phyloP scores from a whole-genome alignment of 352 stramenopile genomes.

The Phytophthora capsici region DNA sequence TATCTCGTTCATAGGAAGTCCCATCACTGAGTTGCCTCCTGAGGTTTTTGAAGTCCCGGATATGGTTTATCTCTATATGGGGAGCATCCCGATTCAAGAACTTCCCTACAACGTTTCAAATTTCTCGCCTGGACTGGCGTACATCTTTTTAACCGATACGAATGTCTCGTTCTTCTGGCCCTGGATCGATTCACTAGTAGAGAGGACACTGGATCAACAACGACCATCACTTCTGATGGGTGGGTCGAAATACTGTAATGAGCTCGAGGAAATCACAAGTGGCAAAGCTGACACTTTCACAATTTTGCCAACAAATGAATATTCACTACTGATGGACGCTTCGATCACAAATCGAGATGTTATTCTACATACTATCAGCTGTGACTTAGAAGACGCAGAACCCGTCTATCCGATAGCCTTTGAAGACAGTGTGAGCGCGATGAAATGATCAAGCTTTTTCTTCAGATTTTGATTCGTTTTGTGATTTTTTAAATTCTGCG shows the following conservation, averaged over 20 bases:
- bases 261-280: slow-evolving; percentile 10
- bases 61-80: slow-evolving; percentile 25
- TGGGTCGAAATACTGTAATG: slow-evolving; percentile 16
- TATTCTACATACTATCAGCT: slow-evolving; percentile 16
- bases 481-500: background rate
- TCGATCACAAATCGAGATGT: slow-evolving; percentile 10
- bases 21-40: slow-evolving; percentile 12
- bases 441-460: no score
- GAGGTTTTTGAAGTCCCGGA: slow-evolving; percentile 32
- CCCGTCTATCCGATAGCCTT: slow-evolving; percentile 18
- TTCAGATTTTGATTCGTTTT: no score
- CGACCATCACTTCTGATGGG: slow-evolving; percentile 7
- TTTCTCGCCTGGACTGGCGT: slow-evolving; percentile 20
- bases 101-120: slow-evolving; percentile 24
- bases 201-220: slow-evolving; percentile 2
- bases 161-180: slow-evolving; percentile 30
- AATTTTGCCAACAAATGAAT: slow-evolving; percentile 1
- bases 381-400: background rate
- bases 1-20: slow-evolving; percentile 33
- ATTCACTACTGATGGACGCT: slow-evolving; percentile 20
- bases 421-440: slow-evolving; percentile 11
- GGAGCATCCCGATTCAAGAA: slow-evolving; percentile 10
- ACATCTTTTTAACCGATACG: slow-evolving; percentile 26
- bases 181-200: slow-evolving; percentile 30
- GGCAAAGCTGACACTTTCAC: slow-evolving; percentile 1